Evolutionary conservation across 179 eudicot genomes (phyloP).

Genomic region (Silene vulgaris): DNA sequence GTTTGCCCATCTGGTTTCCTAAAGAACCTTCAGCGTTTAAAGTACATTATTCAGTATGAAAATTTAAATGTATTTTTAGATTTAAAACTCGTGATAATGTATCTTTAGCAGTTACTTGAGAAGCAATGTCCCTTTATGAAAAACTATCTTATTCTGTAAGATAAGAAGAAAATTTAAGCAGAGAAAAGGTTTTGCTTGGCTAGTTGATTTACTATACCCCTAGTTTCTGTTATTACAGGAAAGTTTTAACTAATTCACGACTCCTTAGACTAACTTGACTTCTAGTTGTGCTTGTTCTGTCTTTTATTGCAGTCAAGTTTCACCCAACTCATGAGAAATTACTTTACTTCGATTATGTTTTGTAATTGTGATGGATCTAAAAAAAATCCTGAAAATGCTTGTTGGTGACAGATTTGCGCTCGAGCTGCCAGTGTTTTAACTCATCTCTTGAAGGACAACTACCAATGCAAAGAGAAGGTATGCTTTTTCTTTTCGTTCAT

Average conservation of each 20-base stretch:
- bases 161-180: neutral
- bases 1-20: neutral
- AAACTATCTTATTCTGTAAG: neutral
- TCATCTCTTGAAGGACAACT: slow-evolving; percentile 73
- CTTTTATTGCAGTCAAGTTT: neutral
- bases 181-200: neutral
- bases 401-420: slow-evolving; percentile 67
- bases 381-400: slow-evolving; percentile 19
- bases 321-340: neutral
- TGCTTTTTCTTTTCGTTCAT: slow-evolving; percentile 16
- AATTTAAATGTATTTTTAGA: neutral
- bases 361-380: neutral
- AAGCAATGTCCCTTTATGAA: neutral
- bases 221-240: neutral
- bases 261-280: slow-evolving; percentile 1
- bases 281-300: neutral
- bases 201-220: neutral
- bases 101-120: neutral
- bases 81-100: neutral
- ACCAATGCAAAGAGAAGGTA: slow-evolving; percentile 84
- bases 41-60: neutral
- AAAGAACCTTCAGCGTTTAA: neutral
- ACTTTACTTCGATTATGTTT: neutral
- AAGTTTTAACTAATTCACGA: neutral
- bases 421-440: slow-evolving; percentile 95